Evolutionary conservation across 805 yeast genomes (phyloP), one percentile per base, ranked within the genome.

Genomic region (Nakazawaea wickerhamii): DNA sequence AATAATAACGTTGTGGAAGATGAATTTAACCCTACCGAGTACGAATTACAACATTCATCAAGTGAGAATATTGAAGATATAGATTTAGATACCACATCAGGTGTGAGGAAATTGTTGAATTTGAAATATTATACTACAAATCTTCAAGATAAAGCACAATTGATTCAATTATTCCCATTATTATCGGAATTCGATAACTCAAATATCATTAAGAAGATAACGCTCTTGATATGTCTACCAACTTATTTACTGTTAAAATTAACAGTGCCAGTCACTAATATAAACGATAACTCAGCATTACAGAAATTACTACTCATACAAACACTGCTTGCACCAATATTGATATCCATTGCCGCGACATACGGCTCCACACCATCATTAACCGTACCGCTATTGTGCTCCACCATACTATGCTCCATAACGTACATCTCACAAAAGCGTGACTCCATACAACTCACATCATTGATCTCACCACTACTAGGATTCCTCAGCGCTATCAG

Each of bases 401-500:
- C n/a, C n/a, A n/a, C n/a, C n/a, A n/a, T n/a, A n/a, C n/a, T n/a
- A n/a, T n/a, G n/a, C n/a, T n/a, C n/a, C n/a, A n/a, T n/a, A n/a
- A n/a, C n/a, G n/a, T n/a, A n/a, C n/a, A n/a, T n/a, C n/a, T n/a
- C n/a, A n/a, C n/a, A n/a, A n/a, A n/a, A n/a, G n/a, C n/a, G n/a
- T n/a, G n/a, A 18, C 30, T 23, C 14, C 57, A 53, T 17, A 5
- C 49, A 2, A 22, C 54, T 19, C 58, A 58, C n/a, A n/a, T n/a
- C n/a, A 40, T 41, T 58, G 15, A 6, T 36, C n/a, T 40, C 59
- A 10, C 61, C 86, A 0, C 35, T 69, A 0, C 17, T 70, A 3
- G 96, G 96, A 0, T 91, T 91, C 55, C 43, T 73, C 0, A 60
- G 78, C 5, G 73, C 95, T 1, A 66, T 91, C 3, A 56, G 77